Conservation (phyloP, 768 basidiomycete genomes). For the Neoboletus subvelutipes region DNA sequence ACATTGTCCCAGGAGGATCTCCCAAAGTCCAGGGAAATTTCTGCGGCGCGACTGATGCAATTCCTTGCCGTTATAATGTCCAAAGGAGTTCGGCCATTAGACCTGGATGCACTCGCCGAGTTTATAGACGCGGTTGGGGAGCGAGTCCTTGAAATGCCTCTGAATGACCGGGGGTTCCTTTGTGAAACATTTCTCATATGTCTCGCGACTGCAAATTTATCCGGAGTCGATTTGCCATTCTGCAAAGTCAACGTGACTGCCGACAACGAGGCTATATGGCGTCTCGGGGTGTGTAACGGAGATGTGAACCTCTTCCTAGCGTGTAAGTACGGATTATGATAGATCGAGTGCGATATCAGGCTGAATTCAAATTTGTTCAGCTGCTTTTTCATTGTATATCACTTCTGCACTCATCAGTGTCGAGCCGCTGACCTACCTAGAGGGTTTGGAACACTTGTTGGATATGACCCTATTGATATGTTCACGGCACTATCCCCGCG, state of each 20-base stretch:
- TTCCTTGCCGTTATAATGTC: slow-evolving; percentile 24
- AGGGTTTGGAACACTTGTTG: slow-evolving; percentile 46
- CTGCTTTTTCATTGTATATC: slow-evolving; percentile 48
- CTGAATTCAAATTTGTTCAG: slow-evolving; percentile 29
- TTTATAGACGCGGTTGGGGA: slow-evolving; percentile 18
- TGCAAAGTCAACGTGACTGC: slow-evolving; percentile 6
- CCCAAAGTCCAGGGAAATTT: slow-evolving; percentile 2
- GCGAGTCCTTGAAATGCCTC: slow-evolving; percentile 13
- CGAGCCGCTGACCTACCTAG: slow-evolving; percentile 43
- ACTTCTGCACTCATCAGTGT: slow-evolving; percentile 24
- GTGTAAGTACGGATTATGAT: slow-evolving; percentile 35
- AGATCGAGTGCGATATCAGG: neutral
- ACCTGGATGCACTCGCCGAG: slow-evolving; percentile 2
- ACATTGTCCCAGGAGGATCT: slow-evolving; percentile 7
- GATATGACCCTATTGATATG: slow-evolving; percentile 50
- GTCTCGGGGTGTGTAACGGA: slow-evolving; percentile 28
- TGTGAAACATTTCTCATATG: slow-evolving; percentile 38
- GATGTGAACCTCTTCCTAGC: slow-evolving; percentile 38
- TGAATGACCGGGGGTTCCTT: slow-evolving; percentile 20
- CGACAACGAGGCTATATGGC: slow-evolving; percentile 40
- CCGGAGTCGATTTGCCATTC: slow-evolving; percentile 8
- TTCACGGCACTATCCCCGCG: slow-evolving; percentile 42
- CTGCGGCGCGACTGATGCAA: slow-evolving; percentile 24
- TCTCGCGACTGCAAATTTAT: slow-evolving; percentile 28
- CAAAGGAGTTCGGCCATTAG: slow-evolving; percentile 14